Evolutionary conservation across 1,139 yeast species (phyloP).

Genomic region (Eremothecium sinecaudum): DNA sequence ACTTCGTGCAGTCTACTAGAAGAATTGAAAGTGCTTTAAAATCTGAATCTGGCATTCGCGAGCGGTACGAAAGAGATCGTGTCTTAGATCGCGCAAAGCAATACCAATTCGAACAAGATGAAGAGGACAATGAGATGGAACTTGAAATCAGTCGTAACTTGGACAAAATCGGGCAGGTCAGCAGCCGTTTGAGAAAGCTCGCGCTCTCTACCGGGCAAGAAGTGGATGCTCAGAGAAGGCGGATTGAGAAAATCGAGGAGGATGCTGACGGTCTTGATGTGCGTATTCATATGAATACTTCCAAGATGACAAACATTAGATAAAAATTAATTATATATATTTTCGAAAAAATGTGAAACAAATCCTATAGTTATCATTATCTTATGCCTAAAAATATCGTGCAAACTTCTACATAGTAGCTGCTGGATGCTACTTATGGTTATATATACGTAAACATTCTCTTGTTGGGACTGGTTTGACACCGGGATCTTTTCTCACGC

Average conservation of each 20-base stretch:
- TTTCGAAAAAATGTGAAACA: too few relatives aligned
- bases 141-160: conserved; percentile 47
- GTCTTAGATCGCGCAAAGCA: conserved; percentile 34
- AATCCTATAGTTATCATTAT: too few relatives aligned
- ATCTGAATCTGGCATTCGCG: conserved; percentile 29
- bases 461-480: too few relatives aligned
- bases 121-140: conserved; percentile 55
- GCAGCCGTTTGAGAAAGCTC: conserved; percentile 41
- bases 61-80: conserved; percentile 32
- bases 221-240: conserved; percentile 42
- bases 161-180: conserved; percentile 40
- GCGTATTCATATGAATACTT: conserved; percentile 42
- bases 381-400: too few relatives aligned
- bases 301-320: conserved; percentile 29
- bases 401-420: too few relatives aligned
- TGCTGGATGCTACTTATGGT: too few relatives aligned
- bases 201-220: conserved; percentile 47
- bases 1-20: conserved; percentile 39
- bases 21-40: conserved; percentile 38
- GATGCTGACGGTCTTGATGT: conserved; percentile 46
- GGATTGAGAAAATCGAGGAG: conserved; percentile 45
- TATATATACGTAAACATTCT: too few relatives aligned
- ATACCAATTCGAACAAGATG: conserved; percentile 51
- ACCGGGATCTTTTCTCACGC: too few relatives aligned
- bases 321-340: too few relatives aligned